Evolutionary conservation across 2,329 filamentous ascomycete species (phyloP), one percentile per base, ranked within the genome.

Genomic region (Neofusicoccum sp.): DNA sequence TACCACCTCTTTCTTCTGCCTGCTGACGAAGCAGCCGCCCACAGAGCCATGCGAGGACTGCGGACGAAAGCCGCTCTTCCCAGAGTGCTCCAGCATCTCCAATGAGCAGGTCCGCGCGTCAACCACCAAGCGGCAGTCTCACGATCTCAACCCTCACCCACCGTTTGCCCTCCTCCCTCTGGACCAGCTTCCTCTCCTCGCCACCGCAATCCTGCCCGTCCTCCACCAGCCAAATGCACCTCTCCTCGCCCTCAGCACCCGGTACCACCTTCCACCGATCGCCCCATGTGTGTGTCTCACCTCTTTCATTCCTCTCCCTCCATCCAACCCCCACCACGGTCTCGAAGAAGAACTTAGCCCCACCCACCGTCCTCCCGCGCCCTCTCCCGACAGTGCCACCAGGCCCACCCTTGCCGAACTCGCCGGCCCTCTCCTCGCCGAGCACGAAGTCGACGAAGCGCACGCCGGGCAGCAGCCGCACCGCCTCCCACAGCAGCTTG

Each of bases 381-480:
- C n/a, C n/a, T 30, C 33, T n/a, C 8, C 31, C 30, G 9, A 40
- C 11, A 5, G 14, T 33, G 16, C 56, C 56, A n/a, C 44, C 45
- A 6, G 56, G 56, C 14, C 41, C 43, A 31, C 51, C 51, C 24
- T 43, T 56, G 20, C 51, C 51, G 26, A 56, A 56, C 36, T 38
- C 36, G 51, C 51, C 51, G 6, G 38, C 58, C 16, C 47, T 34
- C 47, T 43, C 36, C 38, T 53, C 58, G 45, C 58, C 58, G n/a
- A 60, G 38, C 34, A 60, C 58, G 16, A 60, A 60, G 20, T 40
- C 47, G 11, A 60, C 58, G 47, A 40, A 33, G 24, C 58, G 47
- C 58, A 60, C 58, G 24, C 47, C 58, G 8, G 58, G 58, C 58
- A 60, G 58, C 36, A 60, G 45, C 58, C 58, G 58, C 47, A 60